A percentile compares a stretch with the other conserved stretches of the same genome.
Evolutionary conservation across 768 basidiomycete species (phyloP).

Genomic region (Lactarius sanguifluus): DNA sequence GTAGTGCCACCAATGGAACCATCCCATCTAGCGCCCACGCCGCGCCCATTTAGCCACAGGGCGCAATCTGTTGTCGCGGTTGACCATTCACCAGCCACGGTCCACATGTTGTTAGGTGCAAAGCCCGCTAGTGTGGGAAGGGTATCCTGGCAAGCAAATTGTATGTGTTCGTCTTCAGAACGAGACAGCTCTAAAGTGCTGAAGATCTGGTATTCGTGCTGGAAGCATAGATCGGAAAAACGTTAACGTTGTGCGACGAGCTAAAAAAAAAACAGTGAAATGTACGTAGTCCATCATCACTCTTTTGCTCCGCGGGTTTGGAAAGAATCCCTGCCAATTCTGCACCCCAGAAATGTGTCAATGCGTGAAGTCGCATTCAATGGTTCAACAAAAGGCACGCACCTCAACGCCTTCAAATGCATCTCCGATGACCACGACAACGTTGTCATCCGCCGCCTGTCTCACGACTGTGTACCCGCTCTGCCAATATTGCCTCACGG

Average conservation of each 20-base stretch:
- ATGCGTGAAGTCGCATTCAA: background rate
- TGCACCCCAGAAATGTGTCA: slow-evolving; percentile 31
- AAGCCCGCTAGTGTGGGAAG: slow-evolving; percentile 47
- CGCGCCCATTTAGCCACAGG: slow-evolving; percentile 75
- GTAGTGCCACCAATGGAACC: slow-evolving; percentile 48
- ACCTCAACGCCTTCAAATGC: slow-evolving; percentile 64
- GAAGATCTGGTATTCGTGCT: slow-evolving; percentile 79
- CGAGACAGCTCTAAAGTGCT: slow-evolving; percentile 54
- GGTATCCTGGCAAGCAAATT: slow-evolving; percentile 54
- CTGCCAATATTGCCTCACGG: slow-evolving; percentile 54
- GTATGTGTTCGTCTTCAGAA: slow-evolving; percentile 57
- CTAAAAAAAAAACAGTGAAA: background rate
- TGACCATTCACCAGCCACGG: slow-evolving; percentile 80
- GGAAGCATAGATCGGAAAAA: slow-evolving; percentile 7
- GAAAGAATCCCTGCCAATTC: slow-evolving; percentile 63
- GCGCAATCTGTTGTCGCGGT: slow-evolving; percentile 74
- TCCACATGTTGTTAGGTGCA: slow-evolving; percentile 62
- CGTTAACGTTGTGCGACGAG: no score
- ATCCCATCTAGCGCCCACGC: slow-evolving; percentile 70
- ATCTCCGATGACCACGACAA: slow-evolving; percentile 71
- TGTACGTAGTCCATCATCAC: slow-evolving; percentile 67
- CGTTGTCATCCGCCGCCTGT: slow-evolving; percentile 44
- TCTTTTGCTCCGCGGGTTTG: slow-evolving; percentile 49
- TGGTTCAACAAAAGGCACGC: slow-evolving; percentile 19
- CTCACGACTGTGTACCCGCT: slow-evolving; percentile 62